These are phyloP conservation scores for Aspergillus asperescens DNA, from an alignment of 495 filamentous ascomycete genomes.

Conservation along the genomic window DNA sequence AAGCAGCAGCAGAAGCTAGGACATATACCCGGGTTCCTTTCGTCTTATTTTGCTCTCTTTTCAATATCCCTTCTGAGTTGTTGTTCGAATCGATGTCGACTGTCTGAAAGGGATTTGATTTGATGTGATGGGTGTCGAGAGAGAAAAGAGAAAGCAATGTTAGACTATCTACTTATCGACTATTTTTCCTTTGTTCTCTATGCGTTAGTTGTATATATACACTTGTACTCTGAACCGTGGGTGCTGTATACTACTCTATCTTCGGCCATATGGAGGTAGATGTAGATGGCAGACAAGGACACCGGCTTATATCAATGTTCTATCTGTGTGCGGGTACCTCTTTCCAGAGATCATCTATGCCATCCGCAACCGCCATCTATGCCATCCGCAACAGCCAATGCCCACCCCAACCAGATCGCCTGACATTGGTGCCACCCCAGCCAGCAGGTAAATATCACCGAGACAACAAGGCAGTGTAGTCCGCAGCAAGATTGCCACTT, in stretches of 20 bases:
- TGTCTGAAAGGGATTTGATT: background rate
- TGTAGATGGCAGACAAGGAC: too few relatives aligned
- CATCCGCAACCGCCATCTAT: too few relatives aligned
- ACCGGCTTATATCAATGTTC: too few relatives aligned
- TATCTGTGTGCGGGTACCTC: too few relatives aligned
- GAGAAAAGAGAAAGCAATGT: constrained; percentile 9
- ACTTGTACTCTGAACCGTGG: constrained; percentile 5
- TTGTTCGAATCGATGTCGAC: background rate
- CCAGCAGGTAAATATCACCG: too few relatives aligned
- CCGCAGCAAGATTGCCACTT: too few relatives aligned
- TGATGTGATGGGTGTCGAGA: background rate
- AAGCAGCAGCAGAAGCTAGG: background rate
- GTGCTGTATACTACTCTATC: background rate
- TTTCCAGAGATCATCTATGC: too few relatives aligned
- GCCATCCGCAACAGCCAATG: too few relatives aligned
- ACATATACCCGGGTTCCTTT: constrained; percentile 1
- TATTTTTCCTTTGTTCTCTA: constrained; percentile 4
- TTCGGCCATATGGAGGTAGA: background rate
- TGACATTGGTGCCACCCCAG: too few relatives aligned
- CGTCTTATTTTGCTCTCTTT: background rate
- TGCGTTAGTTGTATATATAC: constrained; percentile 12
- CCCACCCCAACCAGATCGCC: too few relatives aligned
- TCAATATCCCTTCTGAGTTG: background rate
- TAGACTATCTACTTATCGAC: constrained; percentile 12
- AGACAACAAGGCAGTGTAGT: too few relatives aligned